These are phyloP conservation scores for Rhinocladiella mackenziei DNA, from an alignment of 2,329 filamentous ascomycete species.

Conservation along the genomic window DNA sequence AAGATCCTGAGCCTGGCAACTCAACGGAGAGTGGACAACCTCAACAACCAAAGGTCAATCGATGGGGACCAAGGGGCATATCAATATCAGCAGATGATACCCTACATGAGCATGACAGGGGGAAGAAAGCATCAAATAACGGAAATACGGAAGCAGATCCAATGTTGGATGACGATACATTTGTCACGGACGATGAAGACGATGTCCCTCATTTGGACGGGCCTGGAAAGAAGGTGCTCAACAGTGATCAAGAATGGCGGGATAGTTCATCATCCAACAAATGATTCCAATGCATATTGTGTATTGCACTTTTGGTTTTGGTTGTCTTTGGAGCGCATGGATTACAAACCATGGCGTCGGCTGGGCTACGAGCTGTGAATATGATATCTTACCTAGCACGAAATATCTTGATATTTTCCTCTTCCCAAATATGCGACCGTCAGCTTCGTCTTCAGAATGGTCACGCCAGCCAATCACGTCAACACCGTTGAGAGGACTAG, in stretches of 20 bases:
- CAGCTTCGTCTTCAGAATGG: too few species aligned
- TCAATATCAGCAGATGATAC: slow-evolving; percentile 58
- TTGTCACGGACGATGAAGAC: slow-evolving; percentile 27
- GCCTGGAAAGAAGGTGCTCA: slow-evolving; percentile 23
- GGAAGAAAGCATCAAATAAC: slow-evolving; percentile 9
- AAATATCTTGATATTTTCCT: too few species aligned
- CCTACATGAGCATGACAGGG: slow-evolving; percentile 31
- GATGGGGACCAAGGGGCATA: slow-evolving; percentile 57
- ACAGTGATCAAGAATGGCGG: slow-evolving; percentile 26
- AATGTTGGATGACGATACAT: slow-evolving; percentile 28
- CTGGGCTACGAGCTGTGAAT: too few species aligned
- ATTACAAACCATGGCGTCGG: too few species aligned
- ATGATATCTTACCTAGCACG: too few species aligned
- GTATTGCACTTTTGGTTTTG: too few species aligned
- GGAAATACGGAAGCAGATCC: slow-evolving; percentile 15
- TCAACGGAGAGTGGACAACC: too few species aligned
- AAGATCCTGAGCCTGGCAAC: slow-evolving; percentile 30
- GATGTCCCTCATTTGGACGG: slow-evolving; percentile 22
- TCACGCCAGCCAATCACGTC: too few species aligned
- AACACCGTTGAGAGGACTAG: too few species aligned
- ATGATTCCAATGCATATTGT: too few species aligned
- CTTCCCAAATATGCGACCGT: too few species aligned
- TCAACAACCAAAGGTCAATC: slow-evolving; percentile 34
- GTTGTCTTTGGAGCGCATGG: too few species aligned
- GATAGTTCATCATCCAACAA: slow-evolving; percentile 11